Evolutionary conservation across 139 green algal genomes (phyloP), one percentile per base, ranked within the genome.

Genomic region (Mychonastes homosphaera): DNA sequence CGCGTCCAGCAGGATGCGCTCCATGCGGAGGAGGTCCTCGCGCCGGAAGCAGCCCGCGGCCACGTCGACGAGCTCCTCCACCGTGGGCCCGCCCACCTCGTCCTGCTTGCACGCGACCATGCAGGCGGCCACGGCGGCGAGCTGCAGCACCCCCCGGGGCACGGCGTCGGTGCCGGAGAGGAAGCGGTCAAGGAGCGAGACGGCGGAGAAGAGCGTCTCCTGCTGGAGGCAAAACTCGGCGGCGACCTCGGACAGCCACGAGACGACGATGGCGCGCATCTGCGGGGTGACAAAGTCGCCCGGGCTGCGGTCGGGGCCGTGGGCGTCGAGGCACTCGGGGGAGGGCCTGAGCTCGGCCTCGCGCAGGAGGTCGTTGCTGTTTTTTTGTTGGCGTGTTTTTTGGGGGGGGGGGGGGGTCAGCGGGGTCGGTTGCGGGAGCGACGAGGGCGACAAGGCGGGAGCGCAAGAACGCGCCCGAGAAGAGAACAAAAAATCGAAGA

Each of bases 191-290:
- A 84, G 44, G 23, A 74, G 58, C 8, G 50, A 45, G 0, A 65
- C 46, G 0, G 64, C 67, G 19, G 77, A 21, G 38, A 74, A 67
- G 30, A 85, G 61, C 44, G 68, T 79, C 27, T 81, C 74, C 38
- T 79, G 58, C 39, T 72, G 55, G 33, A 85, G 67, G 23, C 62
- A 46, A 58, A 72, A 79, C 58, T 77, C 69, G 23, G 27, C 13
- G 0, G 54, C 59, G 3, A 81, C 63, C 51, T 81, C 76, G 6
- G 73, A 63, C 60, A 84, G 59, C 77, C 77, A 84, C 57, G 53
- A 56, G 15, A 63, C 63, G 18, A 65, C 56, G 4, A 74, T 73
- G 19, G 49, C 53, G 13, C 77, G 67, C 45, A 79, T 72, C 21
- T 62, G 51, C 3, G 58, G 41, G n/a, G 77, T 72, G 8, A 80